These are phyloP conservation scores for Barnettozyma pratensis DNA, from an alignment of 805 yeast genomes.

Conservation along the genomic window DNA sequence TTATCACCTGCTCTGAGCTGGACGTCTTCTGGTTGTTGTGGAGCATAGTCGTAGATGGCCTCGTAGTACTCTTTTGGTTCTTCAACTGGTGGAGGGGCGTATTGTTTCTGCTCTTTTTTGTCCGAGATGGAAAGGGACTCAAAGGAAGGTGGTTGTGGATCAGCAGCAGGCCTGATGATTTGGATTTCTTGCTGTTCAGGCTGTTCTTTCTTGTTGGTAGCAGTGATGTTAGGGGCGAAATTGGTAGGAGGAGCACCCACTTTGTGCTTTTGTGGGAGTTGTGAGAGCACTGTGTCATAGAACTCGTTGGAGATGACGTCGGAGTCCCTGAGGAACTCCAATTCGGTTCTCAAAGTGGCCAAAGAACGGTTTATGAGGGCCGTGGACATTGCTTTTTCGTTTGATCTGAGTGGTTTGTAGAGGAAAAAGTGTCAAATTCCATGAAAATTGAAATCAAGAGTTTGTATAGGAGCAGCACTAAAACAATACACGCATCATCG, in stretches of 20 bases:
- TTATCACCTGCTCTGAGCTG: constrained; percentile 60
- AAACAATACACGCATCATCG: constrained; percentile 43
- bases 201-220: neutral
- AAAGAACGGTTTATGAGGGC: constrained; percentile 75
- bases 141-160: neutral
- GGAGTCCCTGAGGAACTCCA: constrained; percentile 73
- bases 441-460: constrained; percentile 1
- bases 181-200: neutral
- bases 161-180: too few species aligned
- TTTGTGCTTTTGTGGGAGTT: constrained; percentile 55
- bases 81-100: constrained; percentile 20
- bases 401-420: neutral
- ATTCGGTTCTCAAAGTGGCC: constrained; percentile 68
- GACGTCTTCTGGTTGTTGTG: constrained; percentile 76
- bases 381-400: constrained; percentile 30
- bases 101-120: neutral
- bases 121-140: neutral
- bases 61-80: constrained; percentile 40
- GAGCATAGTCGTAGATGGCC: constrained; percentile 69
- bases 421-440: neutral
- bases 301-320: constrained; percentile 59
- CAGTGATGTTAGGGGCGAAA: constrained; percentile 14
- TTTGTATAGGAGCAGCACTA: constrained; percentile 24
- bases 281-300: constrained; percentile 41
- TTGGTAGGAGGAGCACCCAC: constrained; percentile 48